phyloP scores from a whole-genome alignment of 257 asterid genomes.

The Sherardia arvensis region DNA sequence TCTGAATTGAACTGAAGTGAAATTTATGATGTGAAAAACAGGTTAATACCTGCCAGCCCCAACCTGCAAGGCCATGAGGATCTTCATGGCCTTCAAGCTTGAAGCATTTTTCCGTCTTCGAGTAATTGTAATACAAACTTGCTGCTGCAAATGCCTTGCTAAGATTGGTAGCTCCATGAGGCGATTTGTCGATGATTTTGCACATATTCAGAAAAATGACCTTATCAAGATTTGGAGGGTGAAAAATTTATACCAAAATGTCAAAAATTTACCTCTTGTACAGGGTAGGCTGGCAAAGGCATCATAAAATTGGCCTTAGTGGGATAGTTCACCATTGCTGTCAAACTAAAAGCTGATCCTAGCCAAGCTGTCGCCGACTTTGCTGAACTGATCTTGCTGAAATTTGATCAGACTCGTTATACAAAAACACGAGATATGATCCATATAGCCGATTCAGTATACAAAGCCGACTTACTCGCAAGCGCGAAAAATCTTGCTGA shows the following conservation, averaged over 20 bases:
- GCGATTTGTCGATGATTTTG: constrained; percentile 47
- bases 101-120: constrained; percentile 55
- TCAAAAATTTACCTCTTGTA: constrained; percentile 36
- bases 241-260: not conserved
- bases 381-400: constrained; percentile 37
- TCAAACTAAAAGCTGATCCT: constrained; percentile 58
- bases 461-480: constrained; percentile 50
- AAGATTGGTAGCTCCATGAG: constrained; percentile 36
- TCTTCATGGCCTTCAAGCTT: constrained; percentile 37
- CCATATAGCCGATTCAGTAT: not conserved
- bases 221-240: constrained; percentile 1
- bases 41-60: constrained; percentile 68
- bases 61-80: constrained; percentile 57
- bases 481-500: constrained; percentile 48
- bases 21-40: not conserved
- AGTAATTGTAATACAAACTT: constrained; percentile 64
- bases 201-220: constrained; percentile 42
- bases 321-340: constrained; percentile 73
- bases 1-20: not conserved
- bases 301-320: constrained; percentile 58
- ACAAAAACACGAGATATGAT: not conserved
- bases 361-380: constrained; percentile 52
- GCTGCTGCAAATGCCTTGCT: constrained; percentile 58
- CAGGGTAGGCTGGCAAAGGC: constrained; percentile 75
- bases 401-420: constrained; percentile 4